Evolutionary conservation across 2,329 filamentous ascomycete genomes (phyloP), one percentile per base, ranked within the genome.

Genomic region (Colletotrichum endophyticum): DNA sequence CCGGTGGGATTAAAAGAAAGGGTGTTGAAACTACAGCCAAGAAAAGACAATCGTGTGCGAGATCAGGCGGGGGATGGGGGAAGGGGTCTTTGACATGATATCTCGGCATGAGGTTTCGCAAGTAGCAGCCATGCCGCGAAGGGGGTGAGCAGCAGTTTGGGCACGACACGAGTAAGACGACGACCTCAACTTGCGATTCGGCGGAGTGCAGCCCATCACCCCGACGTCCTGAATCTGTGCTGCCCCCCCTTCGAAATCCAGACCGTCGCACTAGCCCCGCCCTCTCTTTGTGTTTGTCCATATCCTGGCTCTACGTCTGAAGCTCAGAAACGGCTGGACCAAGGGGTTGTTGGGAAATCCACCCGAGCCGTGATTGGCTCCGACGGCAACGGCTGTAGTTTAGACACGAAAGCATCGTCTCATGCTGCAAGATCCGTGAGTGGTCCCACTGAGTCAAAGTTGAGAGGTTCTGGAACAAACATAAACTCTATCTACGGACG

Each of bases 391-490:
- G n/a, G 30, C 16, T 32, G 59, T 36, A 64, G 34, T 64, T 39
- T 25, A 34, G 32, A 28, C 63, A 66, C 16, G 39, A 49, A 39
- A 32, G 56, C 32, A 39, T 73, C 69, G 73, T 75, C 70, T 75
- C 64, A 73, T 68, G 25, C 36, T 63, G 27, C 44, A 25, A 30
- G 36, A 69, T 44, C 36, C 32, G 63, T 69, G 70, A 73, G 57
- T 75, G 69, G 73, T 25, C 49, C 27, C 25, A 11, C 27, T 15
- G 70, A 76, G 63, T 73, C 63, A 73, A 76, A 56, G 32, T 64
- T 28, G 28, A 49, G 64, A 76, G 63, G 39, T 76, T 68, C 32
- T 76, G 73, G 73, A 69, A 76, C 70, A 69, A 22, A 30, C 8
- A 27, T 16, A 57, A 76, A 76, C 30, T 68, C 27, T 76, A 64